Evolutionary conservation across 192 early-diverging fungal genomes (phyloP), one percentile per base, ranked within the genome.

Genomic region (Bifiguratus adelaidae): DNA sequence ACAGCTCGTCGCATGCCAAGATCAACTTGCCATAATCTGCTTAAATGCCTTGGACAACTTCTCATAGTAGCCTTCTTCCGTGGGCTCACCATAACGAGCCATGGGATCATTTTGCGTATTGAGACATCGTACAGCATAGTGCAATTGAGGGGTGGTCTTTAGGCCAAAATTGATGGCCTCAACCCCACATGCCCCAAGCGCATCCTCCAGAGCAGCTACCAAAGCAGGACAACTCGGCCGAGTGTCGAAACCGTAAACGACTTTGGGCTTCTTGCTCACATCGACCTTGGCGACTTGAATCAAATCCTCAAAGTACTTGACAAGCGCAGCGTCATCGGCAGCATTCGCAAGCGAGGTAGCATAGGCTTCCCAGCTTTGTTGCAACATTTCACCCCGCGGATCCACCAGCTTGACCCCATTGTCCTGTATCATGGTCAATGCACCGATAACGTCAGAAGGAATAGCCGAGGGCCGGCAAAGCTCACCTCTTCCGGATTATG

Each of bases 351-450:
- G 65, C 34, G 73, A 53, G 11, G 89, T 93, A 32, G 89, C 90
- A 68, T 95, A 86, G 13, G 40, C 66, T 69, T 99, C 96, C 96
- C 96, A 99, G 12, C 78, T 76, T 67, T 91, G 86, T 53, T 86
- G 81, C 21, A 99, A 77, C 96, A 99, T 99, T 73, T 99, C 96
- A 32, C 96, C 96, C 56, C 87, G 70, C 23, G 96, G 94, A 66
- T 99, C 96, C 20, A 97, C 89, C 41, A 97, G 71, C 66, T 99
- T 99, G 59, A 95, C 89, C 46, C 96, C 96, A 59, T 99, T 99
- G 74, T 99, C 96, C 66, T 86, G 55, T 11, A 12, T 45, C 34
- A 30, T 53, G 24, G 20, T 41, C 36, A 20, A 20, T 28, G 15
- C n/a, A 28, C 27, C 19, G 45, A 27, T n/a, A 28, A 48, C 9